Evolutionary conservation across 192 early-diverging fungal genomes (phyloP).

Genomic region (Dissophora globulifera): DNA sequence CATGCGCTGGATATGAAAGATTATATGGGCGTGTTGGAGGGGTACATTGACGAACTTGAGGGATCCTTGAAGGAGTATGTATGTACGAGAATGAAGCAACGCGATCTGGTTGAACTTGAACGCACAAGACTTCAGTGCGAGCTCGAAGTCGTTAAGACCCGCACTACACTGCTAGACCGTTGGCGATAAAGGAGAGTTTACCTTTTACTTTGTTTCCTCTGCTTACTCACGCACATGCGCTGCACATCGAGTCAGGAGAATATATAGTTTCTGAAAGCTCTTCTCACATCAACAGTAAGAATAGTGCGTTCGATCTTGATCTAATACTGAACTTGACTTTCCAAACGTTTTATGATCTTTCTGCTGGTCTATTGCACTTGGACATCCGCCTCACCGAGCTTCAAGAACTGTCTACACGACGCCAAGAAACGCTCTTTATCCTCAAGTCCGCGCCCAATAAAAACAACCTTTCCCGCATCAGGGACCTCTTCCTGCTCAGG

Average conservation of each 20-base stretch:
- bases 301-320: no score
- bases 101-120: not conserved
- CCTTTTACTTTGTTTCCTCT: no score
- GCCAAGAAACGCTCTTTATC: conserved; percentile 14
- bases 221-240: no score
- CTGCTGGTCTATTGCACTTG: conserved; percentile 4
- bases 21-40: not conserved
- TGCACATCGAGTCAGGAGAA: not conserved
- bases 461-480: conserved; percentile 44
- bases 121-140: not conserved
- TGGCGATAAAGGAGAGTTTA: not conserved
- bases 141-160: not conserved
- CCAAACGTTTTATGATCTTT: not conserved
- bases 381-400: conserved; percentile 12
- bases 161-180: not conserved
- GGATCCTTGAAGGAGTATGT: not conserved
- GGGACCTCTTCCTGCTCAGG: conserved; percentile 18
- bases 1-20: not conserved
- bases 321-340: not conserved
- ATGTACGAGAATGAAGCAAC: not conserved
- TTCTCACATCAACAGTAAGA: no score
- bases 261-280: not conserved
- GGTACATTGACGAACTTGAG: not conserved
- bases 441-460: conserved; percentile 55
- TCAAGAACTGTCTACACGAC: conserved; percentile 31